These are phyloP conservation scores for Ricinus communis DNA, from an alignment of 345 rosid species.

Conservation along the genomic window DNA sequence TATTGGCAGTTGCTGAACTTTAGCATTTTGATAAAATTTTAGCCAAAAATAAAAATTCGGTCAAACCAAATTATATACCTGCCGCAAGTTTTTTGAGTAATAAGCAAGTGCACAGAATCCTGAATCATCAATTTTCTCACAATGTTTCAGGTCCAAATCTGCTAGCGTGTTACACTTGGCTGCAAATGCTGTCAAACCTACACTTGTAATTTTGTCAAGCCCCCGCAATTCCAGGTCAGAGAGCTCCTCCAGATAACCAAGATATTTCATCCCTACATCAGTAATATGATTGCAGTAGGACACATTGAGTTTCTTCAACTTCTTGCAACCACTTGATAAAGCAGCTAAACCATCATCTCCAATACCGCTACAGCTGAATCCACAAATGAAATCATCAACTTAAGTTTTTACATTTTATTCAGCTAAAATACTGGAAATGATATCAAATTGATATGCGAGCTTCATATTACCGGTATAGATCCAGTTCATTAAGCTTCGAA, in stretches of 20 bases:
- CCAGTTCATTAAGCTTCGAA: constrained; percentile 63
- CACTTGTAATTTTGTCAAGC: constrained; percentile 54
- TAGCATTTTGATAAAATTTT: background rate
- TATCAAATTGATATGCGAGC: constrained; percentile 1
- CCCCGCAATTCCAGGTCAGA: constrained; percentile 70
- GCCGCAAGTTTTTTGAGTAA: constrained; percentile 67
- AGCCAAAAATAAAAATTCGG: background rate
- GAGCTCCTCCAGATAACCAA: constrained; percentile 56
- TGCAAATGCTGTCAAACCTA: constrained; percentile 60
- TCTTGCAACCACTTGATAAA: constrained; percentile 74
- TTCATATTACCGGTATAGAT: constrained; percentile 74
- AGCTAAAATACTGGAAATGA: background rate
- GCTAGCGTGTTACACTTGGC: constrained; percentile 59
- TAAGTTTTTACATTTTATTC: background rate
- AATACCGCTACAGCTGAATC: constrained; percentile 56
- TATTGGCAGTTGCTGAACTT: background rate
- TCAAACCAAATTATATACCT: constrained; percentile 44
- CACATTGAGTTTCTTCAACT: constrained; percentile 65
- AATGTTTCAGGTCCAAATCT: constrained; percentile 76
- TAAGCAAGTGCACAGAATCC: constrained; percentile 81
- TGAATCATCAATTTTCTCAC: constrained; percentile 62
- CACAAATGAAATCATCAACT: constrained; percentile 16
- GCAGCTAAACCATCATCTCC: constrained; percentile 79
- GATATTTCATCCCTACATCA: constrained; percentile 56
- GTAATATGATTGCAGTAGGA: constrained; percentile 71